Conservation (phyloP, 768 basidiomycete genomes). For the Boletus insuetus region DNA sequence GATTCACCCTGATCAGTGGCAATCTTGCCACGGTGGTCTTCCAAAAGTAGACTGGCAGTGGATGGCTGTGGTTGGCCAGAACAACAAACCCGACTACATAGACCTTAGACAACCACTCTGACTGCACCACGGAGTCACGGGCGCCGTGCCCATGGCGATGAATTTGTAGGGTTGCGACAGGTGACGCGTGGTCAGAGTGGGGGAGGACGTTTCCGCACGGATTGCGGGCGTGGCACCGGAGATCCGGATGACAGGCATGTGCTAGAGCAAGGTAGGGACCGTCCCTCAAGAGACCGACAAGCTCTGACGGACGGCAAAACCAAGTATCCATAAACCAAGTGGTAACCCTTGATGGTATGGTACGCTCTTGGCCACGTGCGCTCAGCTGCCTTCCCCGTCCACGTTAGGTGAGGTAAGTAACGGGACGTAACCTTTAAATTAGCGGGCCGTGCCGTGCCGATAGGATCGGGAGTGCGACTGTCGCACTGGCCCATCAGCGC, state of each 20-base stretch:
- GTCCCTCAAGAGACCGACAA: constrained; percentile 1
- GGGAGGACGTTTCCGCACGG: not conserved
- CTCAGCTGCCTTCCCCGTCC: not conserved
- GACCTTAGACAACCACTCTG: not conserved
- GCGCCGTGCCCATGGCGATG: constrained; percentile 20
- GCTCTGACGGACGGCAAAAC: not conserved
- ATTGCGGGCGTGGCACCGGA: not conserved
- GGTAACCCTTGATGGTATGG: not conserved
- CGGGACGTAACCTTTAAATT: not conserved
- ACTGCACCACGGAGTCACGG: constrained; percentile 18
- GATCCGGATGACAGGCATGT: constrained; percentile 11
- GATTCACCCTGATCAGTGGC: constrained; percentile 22
- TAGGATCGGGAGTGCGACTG: constrained; percentile 16
- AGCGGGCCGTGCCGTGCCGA: constrained; percentile 10
- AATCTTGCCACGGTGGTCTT: constrained; percentile 7
- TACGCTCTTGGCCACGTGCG: constrained; percentile 5
- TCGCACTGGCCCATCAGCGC: constrained; percentile 16
- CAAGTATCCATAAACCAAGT: not conserved
- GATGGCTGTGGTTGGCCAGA: not conserved
- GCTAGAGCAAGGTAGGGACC: constrained; percentile 3
- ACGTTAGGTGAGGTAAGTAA: constrained; percentile 4
- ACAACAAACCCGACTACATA: constrained; percentile 3
- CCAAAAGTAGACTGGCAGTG: constrained; percentile 1
- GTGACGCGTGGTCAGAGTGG: constrained; percentile 7
- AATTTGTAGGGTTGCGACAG: constrained; percentile 15